Conservation (phyloP, 306 rosid species). For the Parietaria judaica region DNA sequence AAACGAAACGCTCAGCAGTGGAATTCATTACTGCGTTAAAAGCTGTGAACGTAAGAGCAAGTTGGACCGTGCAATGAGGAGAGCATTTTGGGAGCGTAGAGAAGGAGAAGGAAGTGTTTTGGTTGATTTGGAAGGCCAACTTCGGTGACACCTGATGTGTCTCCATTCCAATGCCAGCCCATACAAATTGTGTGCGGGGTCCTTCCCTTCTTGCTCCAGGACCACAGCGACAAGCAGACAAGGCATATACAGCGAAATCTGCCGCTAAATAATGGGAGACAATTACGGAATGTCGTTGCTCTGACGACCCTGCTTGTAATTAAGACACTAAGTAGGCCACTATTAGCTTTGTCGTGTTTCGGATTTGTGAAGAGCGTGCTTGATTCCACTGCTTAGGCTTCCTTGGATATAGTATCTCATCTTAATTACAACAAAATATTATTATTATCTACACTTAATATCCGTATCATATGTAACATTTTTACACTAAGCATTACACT, state of each 20-base stretch:
- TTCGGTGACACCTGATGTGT: conserved; percentile 1
- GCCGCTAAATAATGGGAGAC: conserved; percentile 13
- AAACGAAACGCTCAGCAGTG: neutral
- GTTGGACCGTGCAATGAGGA: conserved; percentile 1
- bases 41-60: neutral
- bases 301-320: neutral
- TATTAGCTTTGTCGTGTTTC: neutral
- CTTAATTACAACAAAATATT: no score
- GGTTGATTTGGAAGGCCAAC: neutral
- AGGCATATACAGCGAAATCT: conserved; percentile 11
- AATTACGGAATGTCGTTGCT: conserved; percentile 12
- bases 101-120: neutral
- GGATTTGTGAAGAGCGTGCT: neutral
- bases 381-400: neutral
- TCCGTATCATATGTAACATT: no score
- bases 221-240: conserved; percentile 28
- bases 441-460: no score
- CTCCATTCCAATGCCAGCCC: conserved; percentile 8
- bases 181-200: neutral
- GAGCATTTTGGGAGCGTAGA: neutral
- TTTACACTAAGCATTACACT: no score
- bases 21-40: neutral
- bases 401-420: neutral
- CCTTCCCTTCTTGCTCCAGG: conserved; percentile 4
- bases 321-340: neutral